phyloP scores from a whole-genome alignment of 1,284 basidiomycete genomes.

The Coniferiporia weirii region DNA sequence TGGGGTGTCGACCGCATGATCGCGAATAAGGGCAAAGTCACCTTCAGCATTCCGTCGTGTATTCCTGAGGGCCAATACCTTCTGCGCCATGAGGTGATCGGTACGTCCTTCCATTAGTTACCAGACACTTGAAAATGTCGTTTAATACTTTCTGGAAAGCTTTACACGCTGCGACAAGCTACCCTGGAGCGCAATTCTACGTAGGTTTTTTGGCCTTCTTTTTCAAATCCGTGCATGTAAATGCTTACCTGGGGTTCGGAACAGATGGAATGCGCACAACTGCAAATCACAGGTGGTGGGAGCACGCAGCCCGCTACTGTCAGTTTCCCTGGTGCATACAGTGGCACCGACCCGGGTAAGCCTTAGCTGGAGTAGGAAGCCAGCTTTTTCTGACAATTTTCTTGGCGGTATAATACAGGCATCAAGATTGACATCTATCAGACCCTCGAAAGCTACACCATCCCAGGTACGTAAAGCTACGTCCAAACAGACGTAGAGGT shows the following conservation, averaged over 20 bases:
- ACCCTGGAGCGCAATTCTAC: slow-evolving; percentile 51
- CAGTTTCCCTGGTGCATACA: slow-evolving; percentile 41
- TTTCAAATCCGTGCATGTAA: not conserved
- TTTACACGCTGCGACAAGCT: slow-evolving; percentile 36
- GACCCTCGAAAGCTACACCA: slow-evolving; percentile 10
- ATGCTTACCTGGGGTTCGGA: not conserved
- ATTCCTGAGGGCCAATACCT: slow-evolving; percentile 46
- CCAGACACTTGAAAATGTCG: slow-evolving; percentile 13
- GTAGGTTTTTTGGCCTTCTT: slow-evolving; percentile 24
- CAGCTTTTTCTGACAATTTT: not conserved
- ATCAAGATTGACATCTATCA: slow-evolving; percentile 19
- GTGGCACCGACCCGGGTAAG: slow-evolving; percentile 15
- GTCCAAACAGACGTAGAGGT: not conserved
- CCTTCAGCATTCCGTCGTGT: slow-evolving; percentile 46
- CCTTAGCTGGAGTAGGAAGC: not conserved
- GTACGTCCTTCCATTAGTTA: slow-evolving; percentile 27
- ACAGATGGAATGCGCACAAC: slow-evolving; percentile 50
- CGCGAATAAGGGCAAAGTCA: slow-evolving; percentile 48
- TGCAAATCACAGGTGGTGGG: slow-evolving; percentile 47
- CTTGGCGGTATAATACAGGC: not conserved
- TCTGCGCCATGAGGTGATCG: slow-evolving; percentile 48
- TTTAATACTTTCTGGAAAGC: slow-evolving; percentile 23
- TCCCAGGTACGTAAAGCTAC: slow-evolving; percentile 6
- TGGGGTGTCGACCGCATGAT: slow-evolving; percentile 48
- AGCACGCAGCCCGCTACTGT: slow-evolving; percentile 41